These are phyloP conservation scores for Salisapilia sapeloensis DNA, from an alignment of 352 stramenopile genomes.

Conservation along the genomic window DNA sequence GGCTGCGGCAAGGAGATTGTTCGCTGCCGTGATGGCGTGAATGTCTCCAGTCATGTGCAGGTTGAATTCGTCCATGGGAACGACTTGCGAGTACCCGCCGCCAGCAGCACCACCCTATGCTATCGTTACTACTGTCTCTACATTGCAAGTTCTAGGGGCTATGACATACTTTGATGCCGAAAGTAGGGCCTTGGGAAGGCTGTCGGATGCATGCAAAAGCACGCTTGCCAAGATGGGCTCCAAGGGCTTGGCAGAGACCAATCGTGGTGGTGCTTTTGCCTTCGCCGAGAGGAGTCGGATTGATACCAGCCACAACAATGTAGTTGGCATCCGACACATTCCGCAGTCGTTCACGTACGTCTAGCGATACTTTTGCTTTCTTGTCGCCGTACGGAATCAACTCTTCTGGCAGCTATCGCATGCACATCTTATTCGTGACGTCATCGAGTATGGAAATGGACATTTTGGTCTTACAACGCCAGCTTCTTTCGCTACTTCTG, in stretches of 20 bases:
- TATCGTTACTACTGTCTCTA: no score
- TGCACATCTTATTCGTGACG: not conserved
- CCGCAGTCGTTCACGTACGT: conserved; percentile 78
- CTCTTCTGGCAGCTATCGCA: conserved; percentile 43
- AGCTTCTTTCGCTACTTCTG: conserved; percentile 30
- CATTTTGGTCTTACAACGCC: conserved; percentile 69
- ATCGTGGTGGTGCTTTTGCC: conserved; percentile 99
- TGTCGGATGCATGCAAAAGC: conserved; percentile 94
- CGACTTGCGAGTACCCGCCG: conserved; percentile 88
- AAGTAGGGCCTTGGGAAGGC: conserved; percentile 94
- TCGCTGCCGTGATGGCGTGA: conserved; percentile 95
- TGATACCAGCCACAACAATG: conserved; percentile 95
- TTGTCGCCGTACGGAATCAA: conserved; percentile 77
- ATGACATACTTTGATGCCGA: conserved; percentile 93
- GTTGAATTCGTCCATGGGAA: conserved; percentile 98
- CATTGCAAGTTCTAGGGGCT: no score
- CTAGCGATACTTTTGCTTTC: conserved; percentile 89
- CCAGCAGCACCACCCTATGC: conserved; percentile 40
- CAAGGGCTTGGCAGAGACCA: conserved; percentile 90
- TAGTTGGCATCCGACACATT: conserved; percentile 90
- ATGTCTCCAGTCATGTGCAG: conserved; percentile 98
- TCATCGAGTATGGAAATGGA: not conserved
- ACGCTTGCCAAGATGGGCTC: conserved; percentile 85
- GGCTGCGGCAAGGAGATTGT: conserved; percentile 95
- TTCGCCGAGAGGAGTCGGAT: conserved; percentile 94